Percentiles rank a stretch among this genome's conserved stretches.
These are phyloP conservation scores for Teunomyces lycoperdinae DNA, from an alignment of 805 yeast species.

Conservation along the genomic window DNA sequence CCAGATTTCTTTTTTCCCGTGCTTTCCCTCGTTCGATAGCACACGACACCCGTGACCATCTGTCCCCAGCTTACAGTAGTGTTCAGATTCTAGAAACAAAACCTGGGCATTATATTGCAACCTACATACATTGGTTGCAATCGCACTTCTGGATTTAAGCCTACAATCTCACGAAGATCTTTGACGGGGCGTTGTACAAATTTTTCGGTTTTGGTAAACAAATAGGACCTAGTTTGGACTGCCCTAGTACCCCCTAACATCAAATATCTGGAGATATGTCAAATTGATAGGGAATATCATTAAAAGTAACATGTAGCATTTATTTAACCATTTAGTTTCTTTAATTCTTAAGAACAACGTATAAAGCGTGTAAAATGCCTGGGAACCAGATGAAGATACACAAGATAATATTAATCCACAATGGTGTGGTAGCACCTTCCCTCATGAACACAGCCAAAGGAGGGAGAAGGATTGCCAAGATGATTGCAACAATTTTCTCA, in stretches of 20 bases:
- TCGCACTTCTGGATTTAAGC: no score
- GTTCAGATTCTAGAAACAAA: no score
- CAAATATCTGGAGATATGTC: neutral
- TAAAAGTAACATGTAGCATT: neutral
- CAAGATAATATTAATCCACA: constrained; percentile 61
- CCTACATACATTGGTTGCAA: no score
- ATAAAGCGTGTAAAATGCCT: constrained; percentile 74
- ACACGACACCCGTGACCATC: neutral
- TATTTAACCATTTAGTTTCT: neutral
- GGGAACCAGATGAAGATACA: constrained; percentile 72
- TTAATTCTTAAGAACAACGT: constrained; percentile 46
- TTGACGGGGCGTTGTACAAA: no score
- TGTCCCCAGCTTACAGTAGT: no score
- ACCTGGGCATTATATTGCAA: no score
- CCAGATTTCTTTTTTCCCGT: neutral
- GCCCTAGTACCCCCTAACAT: neutral
- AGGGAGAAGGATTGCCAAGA: constrained; percentile 60
- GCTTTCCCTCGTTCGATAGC: neutral
- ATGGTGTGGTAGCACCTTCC: constrained; percentile 62
- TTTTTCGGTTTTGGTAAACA: no score
- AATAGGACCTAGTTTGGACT: no score
- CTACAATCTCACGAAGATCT: no score
- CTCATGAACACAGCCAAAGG: constrained; percentile 75
- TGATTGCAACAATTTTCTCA: constrained; percentile 41
- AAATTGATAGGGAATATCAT: neutral